Base-by-base conservation (phyloP, 179 eudicot species). In the Actinidia arguta region DNA sequence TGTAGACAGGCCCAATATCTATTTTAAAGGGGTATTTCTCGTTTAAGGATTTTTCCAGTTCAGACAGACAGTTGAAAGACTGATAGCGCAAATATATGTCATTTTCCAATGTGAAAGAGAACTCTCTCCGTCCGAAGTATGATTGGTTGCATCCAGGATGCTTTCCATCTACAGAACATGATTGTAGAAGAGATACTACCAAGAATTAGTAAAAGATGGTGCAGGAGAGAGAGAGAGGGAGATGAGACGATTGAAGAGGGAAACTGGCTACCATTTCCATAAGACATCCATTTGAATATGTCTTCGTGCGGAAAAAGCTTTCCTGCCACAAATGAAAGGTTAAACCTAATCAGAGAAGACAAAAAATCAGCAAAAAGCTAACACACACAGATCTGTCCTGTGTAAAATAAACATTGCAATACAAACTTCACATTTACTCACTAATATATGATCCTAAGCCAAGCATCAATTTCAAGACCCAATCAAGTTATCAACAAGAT, bases 1-100 rank as follows among this genome's bases (percentile, higher is more conserved):
- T 96, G 76, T 92, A 95, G 39, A 96, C 95, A 24, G 98, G 93
- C 24, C 99, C 99, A 80, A 96, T 95, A 85, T 96, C 99, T 18
- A 96, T 95, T 89, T 96, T 96, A 83, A 89, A 84, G 31, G 99
- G 99, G 74, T 92, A 92, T 83, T 96, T 91, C 70, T 92, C 93
- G 86, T 92, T 96, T 80, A 96, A 93, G 25, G 96, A 86, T 62
- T 82, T 91, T 86, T 92, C 96, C 77, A 96, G 86, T 83, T 96
- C 99, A 66, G 90, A 76, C 48, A 86, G 90, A 81, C 80, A 86
- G 80, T 91, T 89, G 82, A 95, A 95, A 18, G 99, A 95, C 82
- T 91, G 96, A 84, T 80, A 95, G 27, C 99, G 91, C 79, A 95
- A 51, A 80, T 90, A 96, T 80, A 93, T 88, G 42, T 96, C 96